Evolutionary conservation across 2,329 filamentous ascomycete genomes (phyloP).

Genomic region (Seiridium cupressi): DNA sequence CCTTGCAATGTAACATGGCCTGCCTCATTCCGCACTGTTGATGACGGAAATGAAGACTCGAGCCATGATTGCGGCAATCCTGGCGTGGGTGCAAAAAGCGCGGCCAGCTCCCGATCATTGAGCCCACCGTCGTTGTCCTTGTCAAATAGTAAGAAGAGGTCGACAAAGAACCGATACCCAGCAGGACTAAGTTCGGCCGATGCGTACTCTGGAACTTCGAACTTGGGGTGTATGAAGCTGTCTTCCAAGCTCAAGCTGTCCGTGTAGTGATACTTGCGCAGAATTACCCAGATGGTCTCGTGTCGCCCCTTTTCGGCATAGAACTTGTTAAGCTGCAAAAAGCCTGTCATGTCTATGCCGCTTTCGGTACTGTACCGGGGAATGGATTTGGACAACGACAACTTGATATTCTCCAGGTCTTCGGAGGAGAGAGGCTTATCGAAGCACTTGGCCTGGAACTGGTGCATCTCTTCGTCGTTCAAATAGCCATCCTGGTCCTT

Average conservation of each 20-base stretch:
- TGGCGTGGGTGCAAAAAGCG: slow-evolving; percentile 89
- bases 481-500: slow-evolving; percentile 93
- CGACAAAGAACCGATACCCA: slow-evolving; percentile 96
- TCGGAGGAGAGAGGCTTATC: slow-evolving; percentile 78
- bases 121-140: slow-evolving; percentile 96
- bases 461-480: slow-evolving; percentile 84
- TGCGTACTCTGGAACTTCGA: slow-evolving; percentile 88
- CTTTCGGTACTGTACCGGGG: slow-evolving; percentile 61
- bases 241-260: slow-evolving; percentile 92
- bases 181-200: slow-evolving; percentile 92
- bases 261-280: slow-evolving; percentile 93
- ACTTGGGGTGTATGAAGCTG: slow-evolving; percentile 86
- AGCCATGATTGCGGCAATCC: slow-evolving; percentile 84
- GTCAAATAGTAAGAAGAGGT: slow-evolving; percentile 91
- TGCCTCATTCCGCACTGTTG: slow-evolving; percentile 91
- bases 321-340: slow-evolving; percentile 88
- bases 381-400: slow-evolving; percentile 71
- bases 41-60: slow-evolving; percentile 86
- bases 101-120: slow-evolving; percentile 79
- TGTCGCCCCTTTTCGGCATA: slow-evolving; percentile 97
- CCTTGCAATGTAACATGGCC: slow-evolving; percentile 95
- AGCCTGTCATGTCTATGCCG: slow-evolving; percentile 80
- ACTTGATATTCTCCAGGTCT: slow-evolving; percentile 88
- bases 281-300: slow-evolving; percentile 97
- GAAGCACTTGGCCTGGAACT: slow-evolving; percentile 91